Evolutionary conservation across 352 stramenopile genomes (phyloP), one percentile per base, ranked within the genome.

Genomic region (Globisporangium spiculum): DNA sequence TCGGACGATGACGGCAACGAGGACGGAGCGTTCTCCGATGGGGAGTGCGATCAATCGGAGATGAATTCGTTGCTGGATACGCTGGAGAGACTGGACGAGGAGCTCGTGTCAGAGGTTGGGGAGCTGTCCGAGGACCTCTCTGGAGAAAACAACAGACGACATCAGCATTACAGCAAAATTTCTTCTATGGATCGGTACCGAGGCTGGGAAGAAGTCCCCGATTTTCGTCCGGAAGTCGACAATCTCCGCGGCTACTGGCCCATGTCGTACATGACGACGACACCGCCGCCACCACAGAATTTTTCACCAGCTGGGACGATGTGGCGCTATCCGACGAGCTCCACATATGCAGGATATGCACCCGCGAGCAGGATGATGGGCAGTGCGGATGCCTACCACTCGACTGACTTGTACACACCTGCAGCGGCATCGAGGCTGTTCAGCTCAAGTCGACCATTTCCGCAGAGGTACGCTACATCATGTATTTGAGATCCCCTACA

Each of bases 21-120:
- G 1, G 56, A 63, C 16, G 41, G 20, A 20, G 30, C 24, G 14
- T 60, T 57, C 24, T 68, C 64, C 24, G 50, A 70, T 41, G 62
- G 58, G 2, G 66, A 60, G 6, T 69, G 56, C 20, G 52, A 71
- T 16, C 59, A 64, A 16, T 75, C 72, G 48, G 68, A 77, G 12
- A 59, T 63, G 3, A 38, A 67, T 20, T 62, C 52, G 30, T n/a
- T 68, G n/a, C 60, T 76, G 38, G 66, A 63, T 5, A 71, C 59
- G 20, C 61, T 78, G 1, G 56, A 74, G 62, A 58, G 64, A n/a
- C 63, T 78, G 3, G 63, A 78, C 52, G 63, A 64, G 26, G 72
- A 78, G 18, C 67, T 78, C 20, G 41, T 66, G 20, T 73, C 63
- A 7, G 72, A 76, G 32, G 57, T 66, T 18, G 71, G 66, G n/a